Percentiles rank a stretch among this genome's conserved stretches.
Evolutionary conservation across 306 rosid species (phyloP).

Genomic region (Corylus heterophylla): DNA sequence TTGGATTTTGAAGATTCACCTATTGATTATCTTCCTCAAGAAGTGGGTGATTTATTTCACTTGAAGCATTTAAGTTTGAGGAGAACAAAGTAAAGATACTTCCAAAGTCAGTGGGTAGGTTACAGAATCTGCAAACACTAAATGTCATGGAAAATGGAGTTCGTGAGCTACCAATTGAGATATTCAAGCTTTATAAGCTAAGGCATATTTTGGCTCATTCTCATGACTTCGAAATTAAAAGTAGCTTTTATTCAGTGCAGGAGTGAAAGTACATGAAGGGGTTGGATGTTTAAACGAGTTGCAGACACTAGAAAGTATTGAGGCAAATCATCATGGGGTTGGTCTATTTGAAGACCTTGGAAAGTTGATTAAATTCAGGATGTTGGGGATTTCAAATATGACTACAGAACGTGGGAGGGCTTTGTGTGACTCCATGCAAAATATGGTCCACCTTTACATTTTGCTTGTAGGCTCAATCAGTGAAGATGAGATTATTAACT

Average conservation of each 20-base stretch:
- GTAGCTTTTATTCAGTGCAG: not conserved
- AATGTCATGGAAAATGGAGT: not conserved
- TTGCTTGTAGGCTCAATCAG: not conserved
- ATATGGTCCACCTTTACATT: constrained; percentile 18
- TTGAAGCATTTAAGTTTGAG: constrained; percentile 4
- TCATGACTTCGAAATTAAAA: not conserved
- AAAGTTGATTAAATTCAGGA: not conserved
- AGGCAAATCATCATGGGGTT: not conserved
- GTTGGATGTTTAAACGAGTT: constrained; percentile 12
- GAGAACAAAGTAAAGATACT: not conserved
- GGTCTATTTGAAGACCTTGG: not conserved
- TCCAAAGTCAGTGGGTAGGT: constrained; percentile 1
- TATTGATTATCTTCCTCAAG: not conserved
- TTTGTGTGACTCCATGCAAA: not conserved
- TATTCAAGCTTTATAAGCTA: not conserved
- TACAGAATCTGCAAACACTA: not conserved
- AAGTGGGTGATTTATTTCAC: not conserved
- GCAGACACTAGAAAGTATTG: not conserved
- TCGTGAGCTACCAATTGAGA: not conserved
- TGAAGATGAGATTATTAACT: constrained; percentile 20
- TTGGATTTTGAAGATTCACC: constrained; percentile 6
- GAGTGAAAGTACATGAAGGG: constrained; percentile 5
- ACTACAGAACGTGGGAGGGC: not conserved
- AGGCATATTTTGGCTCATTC: constrained; percentile 11
- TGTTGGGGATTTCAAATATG: not conserved